Conservation (phyloP, 83 land plant genomes). For the Picea mariana region DNA sequence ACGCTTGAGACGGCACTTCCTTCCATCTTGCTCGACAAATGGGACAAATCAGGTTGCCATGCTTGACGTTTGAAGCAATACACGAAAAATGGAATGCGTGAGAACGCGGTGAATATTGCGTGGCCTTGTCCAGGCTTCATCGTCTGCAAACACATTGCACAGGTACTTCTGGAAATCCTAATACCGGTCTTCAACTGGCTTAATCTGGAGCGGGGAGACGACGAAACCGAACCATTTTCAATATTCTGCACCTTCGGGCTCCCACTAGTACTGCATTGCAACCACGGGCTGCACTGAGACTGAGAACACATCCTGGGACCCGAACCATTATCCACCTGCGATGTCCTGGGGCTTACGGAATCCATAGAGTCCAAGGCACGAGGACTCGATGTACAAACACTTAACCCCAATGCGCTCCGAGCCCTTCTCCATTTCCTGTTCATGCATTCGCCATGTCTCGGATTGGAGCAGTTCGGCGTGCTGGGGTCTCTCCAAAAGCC, state of each 20-base stretch:
- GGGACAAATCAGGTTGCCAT: constrained; percentile 64
- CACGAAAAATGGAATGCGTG: constrained; percentile 92
- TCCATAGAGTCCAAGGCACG: constrained; percentile 25
- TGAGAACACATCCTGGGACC: constrained; percentile 16
- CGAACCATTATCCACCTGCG: neutral
- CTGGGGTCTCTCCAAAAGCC: no score
- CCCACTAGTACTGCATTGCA: constrained; percentile 37
- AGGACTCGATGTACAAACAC: constrained; percentile 47
- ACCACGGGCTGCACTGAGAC: constrained; percentile 25
- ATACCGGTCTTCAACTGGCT: constrained; percentile 39
- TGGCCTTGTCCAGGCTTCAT: constrained; percentile 73
- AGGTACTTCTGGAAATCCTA: constrained; percentile 45
- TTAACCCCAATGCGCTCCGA: constrained; percentile 17
- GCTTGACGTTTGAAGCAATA: constrained; percentile 61
- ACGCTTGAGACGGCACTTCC: constrained; percentile 43
- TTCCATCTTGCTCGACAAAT: constrained; percentile 75
- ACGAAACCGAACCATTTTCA: constrained; percentile 24
- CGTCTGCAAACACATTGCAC: constrained; percentile 75
- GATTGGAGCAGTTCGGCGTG: no score
- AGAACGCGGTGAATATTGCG: constrained; percentile 82
- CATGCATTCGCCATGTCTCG: no score
- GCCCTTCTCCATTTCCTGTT: constrained; percentile 67
- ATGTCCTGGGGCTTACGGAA: constrained; percentile 9
- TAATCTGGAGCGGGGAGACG: constrained; percentile 47
- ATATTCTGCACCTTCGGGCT: constrained; percentile 13